These are phyloP conservation scores for Mycocentrospora acerina DNA, from an alignment of 2,329 filamentous ascomycete species.

Conservation along the genomic window DNA sequence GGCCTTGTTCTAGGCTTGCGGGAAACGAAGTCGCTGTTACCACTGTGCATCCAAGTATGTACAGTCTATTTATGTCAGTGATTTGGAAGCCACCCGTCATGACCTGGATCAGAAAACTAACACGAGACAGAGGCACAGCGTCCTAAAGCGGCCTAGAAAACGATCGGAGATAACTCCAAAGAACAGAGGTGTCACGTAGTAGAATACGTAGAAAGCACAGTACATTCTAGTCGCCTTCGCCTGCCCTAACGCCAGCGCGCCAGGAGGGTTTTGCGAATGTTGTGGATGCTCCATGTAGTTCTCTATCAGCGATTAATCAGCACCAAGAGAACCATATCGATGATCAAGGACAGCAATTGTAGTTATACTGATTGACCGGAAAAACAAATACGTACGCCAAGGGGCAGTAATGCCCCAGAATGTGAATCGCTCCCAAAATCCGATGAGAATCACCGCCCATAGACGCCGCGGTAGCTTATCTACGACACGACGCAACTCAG, in stretches of 20 bases:
- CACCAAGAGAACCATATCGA: no score
- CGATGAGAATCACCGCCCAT: constrained; percentile 28
- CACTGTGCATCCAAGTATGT: constrained; percentile 23
- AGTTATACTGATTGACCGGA: background rate
- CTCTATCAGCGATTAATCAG: no score
- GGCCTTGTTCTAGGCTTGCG: constrained; percentile 16
- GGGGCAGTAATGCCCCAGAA: constrained; percentile 36
- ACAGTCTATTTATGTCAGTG: no score
- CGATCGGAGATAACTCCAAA: constrained; percentile 43
- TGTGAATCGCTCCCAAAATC: constrained; percentile 28
- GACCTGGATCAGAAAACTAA: no score
- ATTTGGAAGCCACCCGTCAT: no score
- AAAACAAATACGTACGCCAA: constrained; percentile 29
- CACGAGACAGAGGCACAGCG: constrained; percentile 35
- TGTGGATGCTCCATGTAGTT: constrained; percentile 47
- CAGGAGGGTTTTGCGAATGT: constrained; percentile 27
- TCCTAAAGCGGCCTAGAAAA: constrained; percentile 43
- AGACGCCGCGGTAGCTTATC: constrained; percentile 25
- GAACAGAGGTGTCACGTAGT: constrained; percentile 42
- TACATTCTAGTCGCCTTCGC: constrained; percentile 54
- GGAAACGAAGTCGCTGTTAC: constrained; percentile 25
- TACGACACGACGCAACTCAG: constrained; percentile 23
- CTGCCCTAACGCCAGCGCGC: constrained; percentile 37
- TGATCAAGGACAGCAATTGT: constrained; percentile 12
- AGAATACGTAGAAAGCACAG: constrained; percentile 58